phyloP scores from a whole-genome alignment of 306 rosid species.

The Malus asiatica region DNA sequence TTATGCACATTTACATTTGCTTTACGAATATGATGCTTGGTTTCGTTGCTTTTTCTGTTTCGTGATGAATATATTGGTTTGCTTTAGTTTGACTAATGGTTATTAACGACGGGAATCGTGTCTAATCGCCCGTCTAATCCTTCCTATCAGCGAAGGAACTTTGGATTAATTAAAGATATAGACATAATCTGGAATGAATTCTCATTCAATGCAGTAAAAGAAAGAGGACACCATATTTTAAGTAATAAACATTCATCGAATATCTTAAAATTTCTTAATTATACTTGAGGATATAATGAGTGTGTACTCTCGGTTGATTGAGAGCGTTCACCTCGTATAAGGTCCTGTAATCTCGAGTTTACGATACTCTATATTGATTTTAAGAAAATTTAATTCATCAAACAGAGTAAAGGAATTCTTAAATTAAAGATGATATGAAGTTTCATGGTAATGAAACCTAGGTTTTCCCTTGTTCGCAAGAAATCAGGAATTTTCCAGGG shows the following conservation, averaged over 20 bases:
- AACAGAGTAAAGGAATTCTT: too few species aligned
- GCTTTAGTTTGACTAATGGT: slow-evolving; percentile 27
- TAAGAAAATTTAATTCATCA: too few species aligned
- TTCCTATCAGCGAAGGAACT: slow-evolving; percentile 14
- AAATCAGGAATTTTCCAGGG: not conserved
- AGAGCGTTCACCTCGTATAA: too few species aligned
- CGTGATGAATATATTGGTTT: slow-evolving; percentile 5
- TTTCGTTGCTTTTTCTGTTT: slow-evolving; percentile 15
- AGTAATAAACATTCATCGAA: too few species aligned
- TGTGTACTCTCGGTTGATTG: too few species aligned
- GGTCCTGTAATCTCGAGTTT: too few species aligned
- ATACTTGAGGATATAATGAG: too few species aligned
- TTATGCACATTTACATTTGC: not conserved
- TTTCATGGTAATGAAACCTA: too few species aligned
- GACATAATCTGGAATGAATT: slow-evolving; percentile 1
- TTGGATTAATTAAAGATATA: not conserved
- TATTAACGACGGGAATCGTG: slow-evolving; percentile 22
- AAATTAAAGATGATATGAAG: too few species aligned
- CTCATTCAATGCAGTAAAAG: not conserved
- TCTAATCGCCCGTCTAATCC: slow-evolving; percentile 18
- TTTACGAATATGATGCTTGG: slow-evolving; percentile 24
- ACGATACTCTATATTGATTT: too few species aligned
- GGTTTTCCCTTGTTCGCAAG: not conserved
- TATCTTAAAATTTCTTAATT: too few species aligned
- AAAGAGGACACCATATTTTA: not conserved